These are phyloP conservation scores for Mycena vulgaris DNA, from an alignment of 768 basidiomycete species.

Conservation along the genomic window DNA sequence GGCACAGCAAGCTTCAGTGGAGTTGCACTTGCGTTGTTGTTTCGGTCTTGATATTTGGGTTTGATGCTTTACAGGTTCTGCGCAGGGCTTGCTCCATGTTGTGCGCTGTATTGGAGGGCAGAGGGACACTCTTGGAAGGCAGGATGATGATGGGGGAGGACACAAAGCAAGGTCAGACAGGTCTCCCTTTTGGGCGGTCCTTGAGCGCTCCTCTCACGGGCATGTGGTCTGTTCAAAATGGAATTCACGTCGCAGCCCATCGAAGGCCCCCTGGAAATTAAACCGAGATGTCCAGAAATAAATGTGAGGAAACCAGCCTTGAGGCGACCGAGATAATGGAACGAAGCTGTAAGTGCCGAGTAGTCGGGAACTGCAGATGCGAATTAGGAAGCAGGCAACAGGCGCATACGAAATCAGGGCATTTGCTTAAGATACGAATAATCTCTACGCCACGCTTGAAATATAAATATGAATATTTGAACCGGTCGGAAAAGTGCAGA, in stretches of 20 bases:
- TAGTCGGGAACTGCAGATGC: conserved; percentile 4
- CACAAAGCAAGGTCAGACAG: neutral
- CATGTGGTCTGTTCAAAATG: conserved; percentile 1
- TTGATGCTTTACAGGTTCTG: no score
- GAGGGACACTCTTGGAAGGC: no score
- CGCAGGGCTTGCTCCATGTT: no score
- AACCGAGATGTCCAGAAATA: conserved; percentile 5
- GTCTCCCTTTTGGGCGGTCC: neutral
- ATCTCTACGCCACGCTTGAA: no score
- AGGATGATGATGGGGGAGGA: no score
- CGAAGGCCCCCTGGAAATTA: neutral
- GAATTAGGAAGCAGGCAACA: neutral
- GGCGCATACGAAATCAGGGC: conserved; percentile 4
- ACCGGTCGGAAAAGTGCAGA: no score
- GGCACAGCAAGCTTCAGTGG: conserved; percentile 1
- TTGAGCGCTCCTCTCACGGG: neutral
- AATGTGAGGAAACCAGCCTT: conserved; percentile 1
- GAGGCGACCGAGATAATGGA: no score
- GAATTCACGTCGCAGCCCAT: neutral
- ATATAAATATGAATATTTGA: no score
- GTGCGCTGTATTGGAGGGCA: no score
- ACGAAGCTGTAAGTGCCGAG: neutral
- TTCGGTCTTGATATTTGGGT: no score
- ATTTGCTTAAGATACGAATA: conserved; percentile 2
- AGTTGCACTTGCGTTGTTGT: neutral